Base-by-base conservation (phyloP, 768 basidiomycete species). In the Amyloporia xantha region DNA sequence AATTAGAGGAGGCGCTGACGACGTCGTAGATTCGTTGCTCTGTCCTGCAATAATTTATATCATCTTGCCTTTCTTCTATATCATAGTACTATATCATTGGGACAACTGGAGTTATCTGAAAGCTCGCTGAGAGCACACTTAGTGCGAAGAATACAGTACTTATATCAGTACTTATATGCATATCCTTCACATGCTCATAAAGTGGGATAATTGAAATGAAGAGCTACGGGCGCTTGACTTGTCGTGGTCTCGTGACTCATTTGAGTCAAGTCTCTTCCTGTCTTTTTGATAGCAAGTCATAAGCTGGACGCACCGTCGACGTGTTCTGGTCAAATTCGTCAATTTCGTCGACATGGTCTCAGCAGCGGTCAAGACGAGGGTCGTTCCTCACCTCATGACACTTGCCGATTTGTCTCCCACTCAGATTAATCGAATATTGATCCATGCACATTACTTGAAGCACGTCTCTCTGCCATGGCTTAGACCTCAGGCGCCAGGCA, bases 401-500 rank as follows among this genome's bases (percentile, higher is more conserved):
- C 74, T 96, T 56, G 95, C 92, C 2, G 94, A 97, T 71, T 78
- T 97, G 17, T 75, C 77, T 27, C 81, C 77, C 12, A 73, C 75
- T 2, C 87, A 95, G 62, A 90, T 98, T 35, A 62, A 72, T 41
- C 74, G 76, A 1, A 61, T 91, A 27, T 64, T 97, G 30, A 58
- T 62, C 1, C 81, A 86, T 61, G 80, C 94, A 0, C 69, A 79
- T 56, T 53, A 68, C 19, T 76, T 89, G 52, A 91, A 91, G 56
- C 72, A 73, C 17, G 62, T 69, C 4, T 78, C 86, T 7, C 54
- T 66, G 7, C 84, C 82, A 41, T 89, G 83, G 84, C 75, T 89
- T 26, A 58, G 62, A 4, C 86, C 86, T 2, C 74, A 77, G 43
- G 50, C 26, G 51, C 56, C 35, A 45, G 59, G 43, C 64, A 50